A percentile compares a stretch with the other conserved stretches of the same genome.
Evolutionary conservation across 768 basidiomycete genomes (phyloP).

Genomic region (Termitomyces sp.): DNA sequence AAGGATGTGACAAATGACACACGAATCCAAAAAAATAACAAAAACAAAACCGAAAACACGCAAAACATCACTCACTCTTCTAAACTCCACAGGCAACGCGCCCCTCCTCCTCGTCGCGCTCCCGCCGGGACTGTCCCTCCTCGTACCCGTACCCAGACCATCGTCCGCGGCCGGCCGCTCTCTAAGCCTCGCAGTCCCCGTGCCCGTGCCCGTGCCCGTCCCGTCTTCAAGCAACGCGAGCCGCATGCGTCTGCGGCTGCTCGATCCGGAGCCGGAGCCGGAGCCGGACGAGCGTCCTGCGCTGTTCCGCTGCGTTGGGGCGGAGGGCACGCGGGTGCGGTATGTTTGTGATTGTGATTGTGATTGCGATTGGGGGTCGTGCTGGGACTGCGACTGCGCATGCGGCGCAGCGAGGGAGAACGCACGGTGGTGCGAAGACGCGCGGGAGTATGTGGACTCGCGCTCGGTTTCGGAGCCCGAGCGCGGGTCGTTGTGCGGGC

Average conservation of each 20-base stretch:
- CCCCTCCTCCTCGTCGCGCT: constrained; percentile 33
- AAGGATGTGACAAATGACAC: too few species aligned
- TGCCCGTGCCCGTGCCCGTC: too few species aligned
- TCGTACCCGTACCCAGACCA: constrained; percentile 34
- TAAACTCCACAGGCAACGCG: constrained; percentile 41
- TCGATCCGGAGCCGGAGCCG: constrained; percentile 1
- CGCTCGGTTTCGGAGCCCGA: constrained; percentile 86
- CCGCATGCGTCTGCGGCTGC: constrained; percentile 11
- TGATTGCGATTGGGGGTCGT: constrained; percentile 1
- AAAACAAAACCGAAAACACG: not conserved
- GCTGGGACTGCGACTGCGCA: too few species aligned
- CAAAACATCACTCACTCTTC: constrained; percentile 16
- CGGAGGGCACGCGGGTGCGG: constrained; percentile 43
- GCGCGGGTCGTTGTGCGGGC: constrained; percentile 22
- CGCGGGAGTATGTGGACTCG: constrained; percentile 36
- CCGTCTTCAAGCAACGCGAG: not conserved
- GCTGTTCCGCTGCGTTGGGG: constrained; percentile 29
- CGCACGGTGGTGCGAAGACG: constrained; percentile 5
- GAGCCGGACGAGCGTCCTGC: not conserved
- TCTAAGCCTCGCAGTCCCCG: constrained; percentile 11
- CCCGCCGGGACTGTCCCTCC: constrained; percentile 31
- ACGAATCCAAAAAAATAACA: not conserved
- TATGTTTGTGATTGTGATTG: constrained; percentile 8
- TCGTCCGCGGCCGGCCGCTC: constrained; percentile 29
- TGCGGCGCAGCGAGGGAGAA: constrained; percentile 4